A percentile compares a stretch with the other conserved stretches of the same genome.
phyloP scores from a whole-genome alignment of 768 basidiomycete genomes.

The Lactifluus pinguis region DNA sequence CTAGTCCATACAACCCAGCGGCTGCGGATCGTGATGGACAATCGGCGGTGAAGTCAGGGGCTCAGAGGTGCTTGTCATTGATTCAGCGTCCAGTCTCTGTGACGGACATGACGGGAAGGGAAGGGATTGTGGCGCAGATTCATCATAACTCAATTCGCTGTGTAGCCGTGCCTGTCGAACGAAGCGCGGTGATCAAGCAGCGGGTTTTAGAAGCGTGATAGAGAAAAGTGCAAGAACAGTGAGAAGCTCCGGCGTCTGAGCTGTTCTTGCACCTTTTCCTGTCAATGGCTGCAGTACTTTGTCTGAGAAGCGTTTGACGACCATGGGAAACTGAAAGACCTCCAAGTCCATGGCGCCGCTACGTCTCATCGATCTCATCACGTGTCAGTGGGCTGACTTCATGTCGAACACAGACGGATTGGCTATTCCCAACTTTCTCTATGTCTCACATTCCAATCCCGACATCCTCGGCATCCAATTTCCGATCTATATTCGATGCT shows the following conservation, averaged over 20 bases:
- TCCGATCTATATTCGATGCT: background rate
- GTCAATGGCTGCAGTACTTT: too few species aligned
- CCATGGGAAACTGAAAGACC: too few species aligned
- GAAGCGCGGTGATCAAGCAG: background rate
- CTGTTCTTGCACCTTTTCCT: too few species aligned
- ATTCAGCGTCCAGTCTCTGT: too few species aligned
- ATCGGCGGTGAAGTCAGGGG: constrained; percentile 27
- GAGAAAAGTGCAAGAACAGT: background rate
- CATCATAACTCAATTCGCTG: background rate
- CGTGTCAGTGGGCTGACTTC: too few species aligned
- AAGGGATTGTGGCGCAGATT: constrained; percentile 22
- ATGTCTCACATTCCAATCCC: background rate
- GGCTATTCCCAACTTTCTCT: background rate
- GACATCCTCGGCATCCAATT: background rate
- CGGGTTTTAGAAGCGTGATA: background rate
- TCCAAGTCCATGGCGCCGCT: too few species aligned
- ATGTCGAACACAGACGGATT: background rate
- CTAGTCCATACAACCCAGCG: too few species aligned
- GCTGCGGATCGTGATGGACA: constrained; percentile 52
- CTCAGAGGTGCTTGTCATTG: too few species aligned
- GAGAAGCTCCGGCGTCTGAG: too few species aligned
- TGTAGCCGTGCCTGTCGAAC: background rate
- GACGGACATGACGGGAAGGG: constrained; percentile 22
- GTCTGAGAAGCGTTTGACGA: too few species aligned
- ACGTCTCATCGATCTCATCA: too few species aligned